Base-by-base conservation (phyloP, 2,329 filamentous ascomycete species). In the Cytospora piceae region DNA sequence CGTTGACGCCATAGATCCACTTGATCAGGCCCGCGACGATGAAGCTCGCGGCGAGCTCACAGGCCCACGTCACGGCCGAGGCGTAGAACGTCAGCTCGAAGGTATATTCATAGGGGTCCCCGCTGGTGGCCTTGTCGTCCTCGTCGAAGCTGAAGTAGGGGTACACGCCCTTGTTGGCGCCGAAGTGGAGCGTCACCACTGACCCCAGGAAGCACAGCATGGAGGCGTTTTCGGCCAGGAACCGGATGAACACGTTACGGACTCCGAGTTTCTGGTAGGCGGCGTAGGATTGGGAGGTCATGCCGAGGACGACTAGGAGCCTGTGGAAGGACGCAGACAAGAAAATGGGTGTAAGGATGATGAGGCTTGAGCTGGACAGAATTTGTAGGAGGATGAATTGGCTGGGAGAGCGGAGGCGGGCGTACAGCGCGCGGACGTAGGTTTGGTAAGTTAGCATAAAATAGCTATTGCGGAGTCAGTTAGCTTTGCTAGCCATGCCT, bases 391-490 rank as follows among this genome's bases (percentile, higher is more conserved):
- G 80, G 65, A 90, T 80, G 77, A 90, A 90, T 75, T 90, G 87
- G 49, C 80, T 76, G 0, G 87, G 88, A 7, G 85, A 87, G 68
- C 88, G 87, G 17, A 90, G 83, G 22, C 88, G 86, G 17, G 88
- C 88, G 73, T 90, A 90, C 65, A 90, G 76, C 14, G 88, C 87
- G 61, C 88, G 86, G 15, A 90, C 88, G 75, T 90, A 90, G 5
- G 87, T 90, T 76, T 90, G 87, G 75, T 90, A 90, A 7, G 88
- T 90, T 60, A 90, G 77, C 80, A 86, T 86, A 74, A 89, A 90
- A 75, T 89, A 89, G 57, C 84, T 86, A 69, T 39, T 49, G 37
- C 29, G 5, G n/a, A 11, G 8, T 37, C 9, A 49, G 15, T 58
- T 37, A 15, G 24, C 24, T 72, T 71, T 54, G 27, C 17, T 52